phyloP scores from a whole-genome alignment of 768 basidiomycete species.

The Ramaria sp. region DNA sequence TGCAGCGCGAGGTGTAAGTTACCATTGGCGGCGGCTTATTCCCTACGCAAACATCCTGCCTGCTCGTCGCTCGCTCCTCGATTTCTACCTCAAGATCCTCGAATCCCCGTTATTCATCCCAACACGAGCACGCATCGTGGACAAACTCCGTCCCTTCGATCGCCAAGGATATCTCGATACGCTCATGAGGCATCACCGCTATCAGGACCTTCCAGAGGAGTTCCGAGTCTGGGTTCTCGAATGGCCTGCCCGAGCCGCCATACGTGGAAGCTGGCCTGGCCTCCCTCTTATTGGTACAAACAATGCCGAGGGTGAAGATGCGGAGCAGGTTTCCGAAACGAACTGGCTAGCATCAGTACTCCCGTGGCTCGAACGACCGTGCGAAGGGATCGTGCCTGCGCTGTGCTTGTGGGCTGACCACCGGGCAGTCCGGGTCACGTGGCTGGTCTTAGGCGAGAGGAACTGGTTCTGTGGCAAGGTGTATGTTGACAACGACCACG shows the following conservation, averaged over 20 bases:
- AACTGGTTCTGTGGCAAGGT: no score
- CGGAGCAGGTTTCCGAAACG: no score
- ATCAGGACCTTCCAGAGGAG: slow-evolving; percentile 13
- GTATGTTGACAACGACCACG: no score
- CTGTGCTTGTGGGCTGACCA: no score
- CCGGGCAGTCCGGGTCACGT: no score
- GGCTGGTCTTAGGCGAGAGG: no score
- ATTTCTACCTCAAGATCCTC: slow-evolving; percentile 13
- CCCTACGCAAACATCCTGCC: slow-evolving; percentile 13
- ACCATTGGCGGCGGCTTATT: slow-evolving; percentile 12
- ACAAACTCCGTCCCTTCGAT: slow-evolving; percentile 11
- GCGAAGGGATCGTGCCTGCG: no score
- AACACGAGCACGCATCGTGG: slow-evolving; percentile 12
- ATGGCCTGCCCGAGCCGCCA: slow-evolving; percentile 17
- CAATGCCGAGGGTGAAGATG: not conserved
- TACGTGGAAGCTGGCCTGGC: slow-evolving; percentile 16
- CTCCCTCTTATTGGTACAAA: slow-evolving; percentile 1
- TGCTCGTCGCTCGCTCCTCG: slow-evolving; percentile 15
- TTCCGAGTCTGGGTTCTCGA: slow-evolving; percentile 19
- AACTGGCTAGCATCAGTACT: no score
- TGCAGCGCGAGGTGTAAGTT: slow-evolving; percentile 13
- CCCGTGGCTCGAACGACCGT: no score
- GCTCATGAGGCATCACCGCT: slow-evolving; percentile 5
- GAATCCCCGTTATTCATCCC: slow-evolving; percentile 11
- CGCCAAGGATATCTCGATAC: slow-evolving; percentile 12